phyloP scores from a whole-genome alignment of 179 eudicot genomes.

The Beta macrorhiza region DNA sequence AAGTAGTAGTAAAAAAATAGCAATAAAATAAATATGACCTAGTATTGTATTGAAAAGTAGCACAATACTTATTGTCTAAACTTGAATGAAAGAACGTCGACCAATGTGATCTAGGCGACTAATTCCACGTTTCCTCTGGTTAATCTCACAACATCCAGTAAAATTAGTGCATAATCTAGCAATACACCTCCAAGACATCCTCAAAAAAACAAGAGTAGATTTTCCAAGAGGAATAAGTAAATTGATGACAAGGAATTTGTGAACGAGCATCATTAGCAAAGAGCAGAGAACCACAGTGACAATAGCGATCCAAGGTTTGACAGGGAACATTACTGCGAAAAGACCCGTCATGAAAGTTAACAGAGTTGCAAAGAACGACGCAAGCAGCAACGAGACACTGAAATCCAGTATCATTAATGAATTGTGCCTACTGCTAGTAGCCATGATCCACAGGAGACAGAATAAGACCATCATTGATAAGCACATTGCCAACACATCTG shows the following conservation, averaged over 20 bases:
- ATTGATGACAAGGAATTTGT: slow-evolving; percentile 2
- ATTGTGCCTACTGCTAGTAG: slow-evolving; percentile 2
- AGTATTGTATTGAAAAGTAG: not conserved
- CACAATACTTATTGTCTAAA: not conserved
- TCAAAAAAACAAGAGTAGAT: not conserved
- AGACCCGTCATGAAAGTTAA: slow-evolving; percentile 19
- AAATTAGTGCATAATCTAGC: not conserved
- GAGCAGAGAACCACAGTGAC: not conserved
- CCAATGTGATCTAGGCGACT: not conserved
- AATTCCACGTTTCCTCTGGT: not conserved
- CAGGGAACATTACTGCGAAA: not conserved
- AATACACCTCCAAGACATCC: not conserved
- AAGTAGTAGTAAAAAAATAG: too few species aligned
- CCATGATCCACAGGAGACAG: slow-evolving; percentile 28
- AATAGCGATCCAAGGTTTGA: slow-evolving; percentile 16
- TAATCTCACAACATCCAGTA: not conserved
- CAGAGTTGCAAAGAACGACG: slow-evolving; percentile 22
- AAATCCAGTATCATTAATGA: slow-evolving; percentile 20
- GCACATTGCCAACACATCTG: slow-evolving; percentile 26
- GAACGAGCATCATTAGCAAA: slow-evolving; percentile 14
- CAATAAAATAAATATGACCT: not conserved
- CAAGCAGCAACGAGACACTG: slow-evolving; percentile 4
- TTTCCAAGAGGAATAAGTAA: not conserved
- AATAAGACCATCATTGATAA: slow-evolving; percentile 20
- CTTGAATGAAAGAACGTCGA: not conserved